Conservation (phyloP, 2,329 filamentous ascomycete species). For the Penicillium sp. region DNA sequence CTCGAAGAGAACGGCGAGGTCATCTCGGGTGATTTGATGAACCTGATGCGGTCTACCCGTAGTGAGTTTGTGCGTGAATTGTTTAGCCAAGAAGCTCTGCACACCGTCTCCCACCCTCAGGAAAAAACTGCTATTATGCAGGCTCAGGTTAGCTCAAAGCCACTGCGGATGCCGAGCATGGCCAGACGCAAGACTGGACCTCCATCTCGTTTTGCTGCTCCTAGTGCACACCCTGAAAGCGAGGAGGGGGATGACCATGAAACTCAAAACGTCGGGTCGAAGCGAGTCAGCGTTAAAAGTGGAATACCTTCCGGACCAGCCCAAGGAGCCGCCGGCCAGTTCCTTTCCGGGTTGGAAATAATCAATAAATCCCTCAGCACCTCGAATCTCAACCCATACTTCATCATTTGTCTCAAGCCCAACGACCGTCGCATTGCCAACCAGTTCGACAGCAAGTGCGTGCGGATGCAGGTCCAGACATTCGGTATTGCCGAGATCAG, state of each 20-base stretch:
- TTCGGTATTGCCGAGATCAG: constrained; percentile 97
- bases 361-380: constrained; percentile 82
- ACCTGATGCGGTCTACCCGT: constrained; percentile 81
- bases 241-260: constrained; percentile 43
- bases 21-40: constrained; percentile 93
- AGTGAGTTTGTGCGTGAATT: constrained; percentile 84
- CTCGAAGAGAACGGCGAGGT: constrained; percentile 95
- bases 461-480: constrained; percentile 88
- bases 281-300: constrained; percentile 32
- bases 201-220: constrained; percentile 43
- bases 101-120: constrained; percentile 88
- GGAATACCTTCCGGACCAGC: constrained; percentile 46
- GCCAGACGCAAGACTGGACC: constrained; percentile 70
- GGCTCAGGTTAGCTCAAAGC: constrained; percentile 93
- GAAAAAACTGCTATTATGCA: constrained; percentile 91
- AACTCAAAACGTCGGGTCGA: constrained; percentile 33
- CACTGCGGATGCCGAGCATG: constrained; percentile 86
- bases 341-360: constrained; percentile 81
- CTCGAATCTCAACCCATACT: constrained; percentile 85
- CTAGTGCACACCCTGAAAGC: constrained; percentile 26
- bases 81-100: constrained; percentile 92
- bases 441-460: constrained; percentile 98
- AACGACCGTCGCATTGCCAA: constrained; percentile 97
- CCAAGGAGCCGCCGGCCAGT: constrained; percentile 89
- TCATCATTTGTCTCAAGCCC: constrained; percentile 94